A percentile compares a stretch with the other conserved stretches of the same genome.
These are phyloP conservation scores for Cyberlindnera meyerae DNA, from an alignment of 805 yeast genomes.

Conservation along the genomic window DNA sequence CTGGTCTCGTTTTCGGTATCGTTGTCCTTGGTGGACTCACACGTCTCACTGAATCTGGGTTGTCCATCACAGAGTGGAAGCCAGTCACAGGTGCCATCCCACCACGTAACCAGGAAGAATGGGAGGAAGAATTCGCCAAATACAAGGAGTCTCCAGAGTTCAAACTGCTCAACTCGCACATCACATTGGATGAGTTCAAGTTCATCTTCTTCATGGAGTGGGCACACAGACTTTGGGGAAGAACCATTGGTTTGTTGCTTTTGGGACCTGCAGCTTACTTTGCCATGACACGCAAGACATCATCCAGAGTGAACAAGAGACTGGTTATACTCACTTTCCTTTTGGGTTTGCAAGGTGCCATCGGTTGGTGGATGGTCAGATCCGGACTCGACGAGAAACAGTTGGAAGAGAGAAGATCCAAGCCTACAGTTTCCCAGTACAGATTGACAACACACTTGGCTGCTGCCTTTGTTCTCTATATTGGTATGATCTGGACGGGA, in stretches of 20 bases:
- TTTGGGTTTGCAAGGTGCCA: constrained; percentile 88
- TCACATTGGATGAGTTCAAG: constrained; percentile 87
- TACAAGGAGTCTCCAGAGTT: constrained; percentile 89
- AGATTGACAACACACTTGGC: constrained; percentile 91
- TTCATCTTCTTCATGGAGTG: constrained; percentile 97
- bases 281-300: constrained; percentile 58
- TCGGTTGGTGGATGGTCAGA: constrained; percentile 99
- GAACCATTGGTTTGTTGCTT: constrained; percentile 81
- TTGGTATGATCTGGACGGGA: constrained; percentile 90
- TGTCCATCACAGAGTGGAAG: constrained; percentile 96
- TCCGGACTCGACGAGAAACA: constrained; percentile 85
- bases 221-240: constrained; percentile 91
- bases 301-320: constrained; percentile 60
- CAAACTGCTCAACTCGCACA: constrained; percentile 80
- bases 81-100: constrained; percentile 96
- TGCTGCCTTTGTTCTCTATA: constrained; percentile 82
- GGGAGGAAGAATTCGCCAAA: constrained; percentile 80
- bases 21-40: constrained; percentile 97
- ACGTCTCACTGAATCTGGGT: constrained; percentile 90
- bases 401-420: constrained; percentile 72
- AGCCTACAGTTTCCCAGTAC: constrained; percentile 97
- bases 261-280: constrained; percentile 84
- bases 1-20: constrained; percentile 88
- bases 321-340: constrained; percentile 69
- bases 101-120: constrained; percentile 72